These are phyloP conservation scores for Basipetospora chlamydospora DNA, from an alignment of 2,329 filamentous ascomycete genomes.

Conservation along the genomic window DNA sequence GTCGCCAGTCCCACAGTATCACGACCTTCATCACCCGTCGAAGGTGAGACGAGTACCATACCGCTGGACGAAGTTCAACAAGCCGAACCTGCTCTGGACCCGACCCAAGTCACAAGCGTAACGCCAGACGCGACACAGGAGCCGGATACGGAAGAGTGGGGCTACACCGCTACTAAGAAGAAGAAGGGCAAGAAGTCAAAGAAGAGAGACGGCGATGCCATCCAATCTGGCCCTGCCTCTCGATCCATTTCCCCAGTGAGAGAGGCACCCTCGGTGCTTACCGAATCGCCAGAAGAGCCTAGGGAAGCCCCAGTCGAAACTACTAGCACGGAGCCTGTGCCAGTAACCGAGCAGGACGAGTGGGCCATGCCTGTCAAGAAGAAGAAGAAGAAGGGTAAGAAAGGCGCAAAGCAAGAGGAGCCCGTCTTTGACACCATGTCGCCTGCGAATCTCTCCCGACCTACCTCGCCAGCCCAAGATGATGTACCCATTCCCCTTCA, in stretches of 20 bases:
- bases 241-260: not conserved
- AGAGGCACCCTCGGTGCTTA: too few relatives aligned
- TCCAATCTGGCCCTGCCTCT: not conserved
- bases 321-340: too few relatives aligned
- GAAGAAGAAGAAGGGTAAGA: constrained; percentile 6
- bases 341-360: not conserved
- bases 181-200: constrained; percentile 16
- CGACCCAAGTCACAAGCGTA: too few relatives aligned
- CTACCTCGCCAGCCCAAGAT: not conserved
- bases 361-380: not conserved
- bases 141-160: too few relatives aligned
- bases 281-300: too few relatives aligned
- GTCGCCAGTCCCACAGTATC: too few relatives aligned
- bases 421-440: constrained; percentile 12
- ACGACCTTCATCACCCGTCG: too few relatives aligned
- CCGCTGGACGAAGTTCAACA: too few relatives aligned
- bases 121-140: too few relatives aligned
- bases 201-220: constrained; percentile 10
- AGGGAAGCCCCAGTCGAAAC: too few relatives aligned
- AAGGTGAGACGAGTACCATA: too few relatives aligned
- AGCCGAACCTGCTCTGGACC: too few relatives aligned
- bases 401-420: constrained; percentile 7
- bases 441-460: constrained; percentile 9
- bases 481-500: not conserved
- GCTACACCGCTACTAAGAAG: constrained; percentile 14